These are phyloP conservation scores for Colletotrichum melonis DNA, from an alignment of 2,329 filamentous ascomycete genomes.

Conservation along the genomic window DNA sequence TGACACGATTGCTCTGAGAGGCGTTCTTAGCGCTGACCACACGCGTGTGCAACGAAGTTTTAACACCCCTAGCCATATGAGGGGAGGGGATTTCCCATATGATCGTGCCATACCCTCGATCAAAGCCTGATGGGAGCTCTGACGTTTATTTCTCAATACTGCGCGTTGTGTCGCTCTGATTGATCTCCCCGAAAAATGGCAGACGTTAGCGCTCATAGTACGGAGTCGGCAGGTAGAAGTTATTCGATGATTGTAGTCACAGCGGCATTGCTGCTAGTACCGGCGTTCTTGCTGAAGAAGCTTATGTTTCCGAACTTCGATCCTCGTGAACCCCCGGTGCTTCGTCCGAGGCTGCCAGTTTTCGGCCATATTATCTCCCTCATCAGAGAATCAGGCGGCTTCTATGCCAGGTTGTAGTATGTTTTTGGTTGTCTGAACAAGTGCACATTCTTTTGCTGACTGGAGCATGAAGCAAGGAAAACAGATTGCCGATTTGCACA, in stretches of 20 bases:
- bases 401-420: constrained; percentile 52
- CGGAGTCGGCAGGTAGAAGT: neutral
- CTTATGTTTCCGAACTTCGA: constrained; percentile 37
- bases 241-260: neutral
- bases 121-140: neutral
- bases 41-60: neutral
- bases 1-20: neutral
- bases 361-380: constrained; percentile 59
- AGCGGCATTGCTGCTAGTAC: constrained; percentile 2
- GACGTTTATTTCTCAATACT: neutral
- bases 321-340: constrained; percentile 54
- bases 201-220: neutral
- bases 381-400: constrained; percentile 48
- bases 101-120: neutral
- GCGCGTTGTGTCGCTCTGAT: neutral
- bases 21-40: neutral
- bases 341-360: constrained; percentile 53
- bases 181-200: constrained; percentile 2
- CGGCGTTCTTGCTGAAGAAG: constrained; percentile 8
- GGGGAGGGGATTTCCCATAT: neutral
- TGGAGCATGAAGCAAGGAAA: constrained; percentile 36
- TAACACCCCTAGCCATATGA: neutral
- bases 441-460: neutral
- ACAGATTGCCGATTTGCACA: constrained; percentile 51
- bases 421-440: constrained; percentile 6